Evolutionary conservation across 371 early-diverging fungal genomes (phyloP).

Genomic region (Chytridium lagenaria): DNA sequence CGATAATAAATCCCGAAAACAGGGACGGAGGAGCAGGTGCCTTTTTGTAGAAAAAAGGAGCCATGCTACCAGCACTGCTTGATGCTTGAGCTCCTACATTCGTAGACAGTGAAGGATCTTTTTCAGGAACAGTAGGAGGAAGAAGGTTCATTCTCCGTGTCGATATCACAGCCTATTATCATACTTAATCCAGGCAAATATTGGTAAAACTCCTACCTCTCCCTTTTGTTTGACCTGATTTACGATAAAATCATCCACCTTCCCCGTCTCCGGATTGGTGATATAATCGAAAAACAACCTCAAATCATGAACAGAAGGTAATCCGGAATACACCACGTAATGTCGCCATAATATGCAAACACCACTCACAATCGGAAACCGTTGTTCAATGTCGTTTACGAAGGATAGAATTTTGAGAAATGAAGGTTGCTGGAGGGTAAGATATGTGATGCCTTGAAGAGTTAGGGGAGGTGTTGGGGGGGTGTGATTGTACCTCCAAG

Average conservation of each 20-base stretch:
- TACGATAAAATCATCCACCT: constrained; percentile 37
- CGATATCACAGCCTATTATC: constrained; percentile 9
- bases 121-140: constrained; percentile 7
- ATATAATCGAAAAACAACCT: constrained; percentile 39
- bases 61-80: not conserved
- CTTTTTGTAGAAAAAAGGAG: not conserved
- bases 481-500: constrained; percentile 6
- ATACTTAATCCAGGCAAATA: not conserved
- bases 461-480: not conserved
- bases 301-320: constrained; percentile 15
- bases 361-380: constrained; percentile 22
- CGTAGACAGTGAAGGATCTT: not conserved
- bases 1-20: constrained; percentile 19
- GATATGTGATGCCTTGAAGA: constrained; percentile 28
- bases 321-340: constrained; percentile 31
- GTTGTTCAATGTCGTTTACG: constrained; percentile 17
- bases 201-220: constrained; percentile 27
- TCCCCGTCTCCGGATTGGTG: constrained; percentile 48
- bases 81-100: not conserved
- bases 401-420: constrained; percentile 25
- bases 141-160: constrained; percentile 7
- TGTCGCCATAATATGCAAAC: constrained; percentile 34
- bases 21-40: not conserved
- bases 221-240: constrained; percentile 49
- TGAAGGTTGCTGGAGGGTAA: constrained; percentile 21